Conservation (phyloP, 805 yeast species). For the Candida pseudofarinosa region DNA sequence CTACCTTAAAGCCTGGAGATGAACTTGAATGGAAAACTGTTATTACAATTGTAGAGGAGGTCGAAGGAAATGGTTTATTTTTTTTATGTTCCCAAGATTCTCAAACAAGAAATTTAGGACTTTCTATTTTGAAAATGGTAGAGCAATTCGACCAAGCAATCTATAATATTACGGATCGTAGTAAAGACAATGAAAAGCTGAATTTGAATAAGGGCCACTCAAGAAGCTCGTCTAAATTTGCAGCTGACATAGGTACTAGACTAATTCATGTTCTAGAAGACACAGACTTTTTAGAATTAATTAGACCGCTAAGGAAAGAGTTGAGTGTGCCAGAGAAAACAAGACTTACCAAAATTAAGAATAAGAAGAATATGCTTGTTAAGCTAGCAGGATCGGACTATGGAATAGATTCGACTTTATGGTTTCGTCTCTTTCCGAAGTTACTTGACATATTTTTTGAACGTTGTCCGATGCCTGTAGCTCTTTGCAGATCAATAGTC, state of each 20-base stretch:
- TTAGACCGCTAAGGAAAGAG: constrained; percentile 47
- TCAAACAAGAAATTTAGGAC: constrained; percentile 67
- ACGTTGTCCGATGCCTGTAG: constrained; percentile 88
- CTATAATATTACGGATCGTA: constrained; percentile 43
- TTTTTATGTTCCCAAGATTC: constrained; percentile 87
- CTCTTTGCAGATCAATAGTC: constrained; percentile 84
- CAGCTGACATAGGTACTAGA: constrained; percentile 74
- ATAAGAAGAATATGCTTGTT: constrained; percentile 64
- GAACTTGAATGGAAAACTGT: constrained; percentile 74
- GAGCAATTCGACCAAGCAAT: constrained; percentile 88
- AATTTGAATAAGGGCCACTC: constrained; percentile 35
- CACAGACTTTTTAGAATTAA: constrained; percentile 60
- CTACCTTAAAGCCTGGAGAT: constrained; percentile 39
- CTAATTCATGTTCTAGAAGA: constrained; percentile 72
- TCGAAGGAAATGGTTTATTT: constrained; percentile 92
- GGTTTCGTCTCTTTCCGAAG: constrained; percentile 86
- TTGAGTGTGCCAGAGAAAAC: constrained; percentile 75
- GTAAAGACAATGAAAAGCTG: not conserved
- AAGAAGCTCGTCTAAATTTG: constrained; percentile 64
- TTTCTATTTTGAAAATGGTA: constrained; percentile 68
- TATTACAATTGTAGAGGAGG: constrained; percentile 85
- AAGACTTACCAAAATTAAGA: constrained; percentile 60
- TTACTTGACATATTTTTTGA: constrained; percentile 69
- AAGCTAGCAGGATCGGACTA: constrained; percentile 85
- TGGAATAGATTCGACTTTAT: constrained; percentile 94